Conservation (phyloP, 2,329 filamentous ascomycete genomes). For the Penicillium sp. region DNA sequence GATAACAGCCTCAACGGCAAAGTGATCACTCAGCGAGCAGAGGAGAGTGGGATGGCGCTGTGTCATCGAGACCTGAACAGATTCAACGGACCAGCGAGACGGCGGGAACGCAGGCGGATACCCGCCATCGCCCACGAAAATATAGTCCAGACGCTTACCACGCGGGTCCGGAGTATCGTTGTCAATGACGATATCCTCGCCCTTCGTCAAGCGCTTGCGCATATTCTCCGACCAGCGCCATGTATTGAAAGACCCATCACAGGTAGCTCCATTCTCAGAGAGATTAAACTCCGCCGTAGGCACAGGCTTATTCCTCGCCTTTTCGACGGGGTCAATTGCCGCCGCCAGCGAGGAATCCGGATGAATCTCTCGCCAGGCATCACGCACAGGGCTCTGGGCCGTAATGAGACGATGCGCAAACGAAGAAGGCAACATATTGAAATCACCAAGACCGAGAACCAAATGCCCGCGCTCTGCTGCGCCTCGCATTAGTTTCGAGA, state of each 20-base stretch:
- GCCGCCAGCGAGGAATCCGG: slow-evolving; percentile 81
- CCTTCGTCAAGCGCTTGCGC: slow-evolving; percentile 67
- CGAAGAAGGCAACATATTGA: slow-evolving; percentile 92
- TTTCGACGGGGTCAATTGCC: slow-evolving; percentile 67
- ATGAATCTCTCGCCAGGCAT: slow-evolving; percentile 82
- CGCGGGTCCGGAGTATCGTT: slow-evolving; percentile 66
- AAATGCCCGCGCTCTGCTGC: slow-evolving; percentile 80
- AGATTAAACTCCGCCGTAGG: slow-evolving; percentile 80
- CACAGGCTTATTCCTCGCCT: slow-evolving; percentile 63
- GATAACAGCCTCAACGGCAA: slow-evolving; percentile 82
- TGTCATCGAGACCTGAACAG: slow-evolving; percentile 74
- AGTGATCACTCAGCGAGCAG: slow-evolving; percentile 93
- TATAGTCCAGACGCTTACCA: slow-evolving; percentile 91
- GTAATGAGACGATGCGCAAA: slow-evolving; percentile 82
- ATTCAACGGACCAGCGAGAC: slow-evolving; percentile 68
- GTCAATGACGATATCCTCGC: slow-evolving; percentile 65
- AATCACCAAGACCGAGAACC: slow-evolving; percentile 85
- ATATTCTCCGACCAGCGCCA: slow-evolving; percentile 83
- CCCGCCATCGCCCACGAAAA: slow-evolving; percentile 71
- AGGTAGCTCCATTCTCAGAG: slow-evolving; percentile 79
- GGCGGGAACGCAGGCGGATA: slow-evolving; percentile 32
- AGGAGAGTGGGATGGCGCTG: slow-evolving; percentile 76
- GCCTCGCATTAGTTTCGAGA: slow-evolving; percentile 81
- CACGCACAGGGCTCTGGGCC: slow-evolving; percentile 72
- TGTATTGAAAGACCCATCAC: slow-evolving; percentile 82